These are phyloP conservation scores for Kappamyces sp. DNA, from an alignment of 192 early-diverging fungal genomes.

Conservation along the genomic window DNA sequence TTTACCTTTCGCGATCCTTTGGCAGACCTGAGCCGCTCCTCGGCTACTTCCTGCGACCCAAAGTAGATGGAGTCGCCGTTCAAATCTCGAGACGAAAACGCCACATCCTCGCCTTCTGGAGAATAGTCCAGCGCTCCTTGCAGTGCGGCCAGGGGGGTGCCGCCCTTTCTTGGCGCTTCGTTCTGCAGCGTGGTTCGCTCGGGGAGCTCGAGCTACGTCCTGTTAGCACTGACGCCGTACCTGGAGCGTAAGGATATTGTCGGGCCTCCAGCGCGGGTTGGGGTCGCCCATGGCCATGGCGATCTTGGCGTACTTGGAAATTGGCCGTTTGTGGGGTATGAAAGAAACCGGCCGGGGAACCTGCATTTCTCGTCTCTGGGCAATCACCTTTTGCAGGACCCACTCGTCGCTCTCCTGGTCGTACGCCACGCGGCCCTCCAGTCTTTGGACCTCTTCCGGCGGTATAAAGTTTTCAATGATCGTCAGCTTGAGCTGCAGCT, in stretches of 20 bases:
- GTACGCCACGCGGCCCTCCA: slow-evolving; percentile 43
- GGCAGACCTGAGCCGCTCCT: too few relatives aligned
- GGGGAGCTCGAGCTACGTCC: slow-evolving; percentile 39
- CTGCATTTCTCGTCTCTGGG: slow-evolving; percentile 32
- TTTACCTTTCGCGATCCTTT: too few relatives aligned
- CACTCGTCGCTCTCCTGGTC: slow-evolving; percentile 53
- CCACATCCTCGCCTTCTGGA: slow-evolving; percentile 21
- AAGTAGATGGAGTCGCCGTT: background rate
- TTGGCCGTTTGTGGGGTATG: slow-evolving; percentile 30
- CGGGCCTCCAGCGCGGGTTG: slow-evolving; percentile 31
- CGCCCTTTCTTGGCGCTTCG: slow-evolving; percentile 14
- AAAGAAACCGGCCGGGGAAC: slow-evolving; percentile 34
- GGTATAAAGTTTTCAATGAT: slow-evolving; percentile 59
- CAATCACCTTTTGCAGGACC: slow-evolving; percentile 33
- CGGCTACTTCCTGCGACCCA: too few relatives aligned
- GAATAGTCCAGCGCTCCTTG: slow-evolving; percentile 31
- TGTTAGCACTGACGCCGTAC: slow-evolving; percentile 18
- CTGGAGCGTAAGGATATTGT: slow-evolving; percentile 46
- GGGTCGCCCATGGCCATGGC: slow-evolving; percentile 35
- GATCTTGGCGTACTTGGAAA: slow-evolving; percentile 44
- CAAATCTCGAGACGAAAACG: slow-evolving; percentile 9
- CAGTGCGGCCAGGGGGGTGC: slow-evolving; percentile 17
- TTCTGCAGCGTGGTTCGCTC: slow-evolving; percentile 35
- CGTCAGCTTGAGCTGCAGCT: slow-evolving; percentile 46
- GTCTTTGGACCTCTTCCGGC: slow-evolving; percentile 39